These are phyloP conservation scores for Pleurotus sapidus DNA, from an alignment of 768 basidiomycete genomes.

Conservation along the genomic window DNA sequence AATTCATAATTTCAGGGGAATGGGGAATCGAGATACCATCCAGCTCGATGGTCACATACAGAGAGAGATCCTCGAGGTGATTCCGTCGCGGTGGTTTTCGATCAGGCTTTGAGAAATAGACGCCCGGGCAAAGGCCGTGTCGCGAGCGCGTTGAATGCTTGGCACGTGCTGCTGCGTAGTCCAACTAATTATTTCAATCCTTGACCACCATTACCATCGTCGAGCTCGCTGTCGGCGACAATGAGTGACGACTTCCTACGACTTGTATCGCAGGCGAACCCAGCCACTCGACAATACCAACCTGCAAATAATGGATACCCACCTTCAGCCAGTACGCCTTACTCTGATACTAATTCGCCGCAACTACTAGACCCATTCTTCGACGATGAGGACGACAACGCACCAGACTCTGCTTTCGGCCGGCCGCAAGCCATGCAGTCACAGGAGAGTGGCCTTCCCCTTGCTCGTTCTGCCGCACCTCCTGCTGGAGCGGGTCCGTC, in stretches of 20 bases:
- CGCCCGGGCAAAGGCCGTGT: background rate
- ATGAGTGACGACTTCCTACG: constrained; percentile 76
- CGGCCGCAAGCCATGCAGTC: constrained; percentile 45
- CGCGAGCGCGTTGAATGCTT: constrained; percentile 4
- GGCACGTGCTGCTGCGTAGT: constrained; percentile 6
- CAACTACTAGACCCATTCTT: constrained; percentile 83
- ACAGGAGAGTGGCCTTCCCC: constrained; percentile 54
- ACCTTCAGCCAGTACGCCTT: constrained; percentile 42
- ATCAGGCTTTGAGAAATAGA: too few relatives aligned
- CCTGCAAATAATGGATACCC: constrained; percentile 60
- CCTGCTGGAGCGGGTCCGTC: constrained; percentile 57
- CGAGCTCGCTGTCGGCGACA: constrained; percentile 11
- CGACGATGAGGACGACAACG: constrained; percentile 77
- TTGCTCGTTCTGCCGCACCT: constrained; percentile 56
- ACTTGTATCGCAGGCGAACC: constrained; percentile 71
- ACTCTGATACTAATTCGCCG: constrained; percentile 38
- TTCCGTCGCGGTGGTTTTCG: too few relatives aligned
- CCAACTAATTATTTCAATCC: background rate
- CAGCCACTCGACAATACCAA: constrained; percentile 50
- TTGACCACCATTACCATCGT: constrained; percentile 3
- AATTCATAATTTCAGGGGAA: too few relatives aligned
- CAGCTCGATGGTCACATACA: too few relatives aligned
- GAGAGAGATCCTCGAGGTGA: too few relatives aligned
- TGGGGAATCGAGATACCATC: too few relatives aligned
- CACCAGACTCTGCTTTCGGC: constrained; percentile 68